Conservation (phyloP, 1,284 basidiomycete genomes). For the Fomitopsis pinicola region DNA sequence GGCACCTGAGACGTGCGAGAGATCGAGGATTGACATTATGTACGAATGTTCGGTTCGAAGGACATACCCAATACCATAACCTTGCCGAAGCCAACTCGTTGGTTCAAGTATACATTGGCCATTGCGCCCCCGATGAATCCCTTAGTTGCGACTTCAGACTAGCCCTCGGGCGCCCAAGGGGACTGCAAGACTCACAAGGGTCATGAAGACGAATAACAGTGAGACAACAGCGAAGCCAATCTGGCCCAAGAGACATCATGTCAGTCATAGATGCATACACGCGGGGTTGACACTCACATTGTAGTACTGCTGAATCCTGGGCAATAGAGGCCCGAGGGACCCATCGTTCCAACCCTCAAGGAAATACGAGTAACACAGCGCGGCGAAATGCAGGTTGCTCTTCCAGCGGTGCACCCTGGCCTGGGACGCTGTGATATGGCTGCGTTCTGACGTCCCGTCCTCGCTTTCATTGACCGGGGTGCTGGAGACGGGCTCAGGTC, state of each 20-base stretch:
- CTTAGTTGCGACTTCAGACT: slow-evolving; percentile 23
- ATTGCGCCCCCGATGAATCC: slow-evolving; percentile 52
- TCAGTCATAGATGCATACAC: background rate
- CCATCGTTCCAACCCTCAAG: slow-evolving; percentile 57
- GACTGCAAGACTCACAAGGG: slow-evolving; percentile 30
- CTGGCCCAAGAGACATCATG: slow-evolving; percentile 19
- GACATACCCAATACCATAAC: slow-evolving; percentile 22
- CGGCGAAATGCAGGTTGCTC: slow-evolving; percentile 27
- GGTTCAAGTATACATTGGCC: slow-evolving; percentile 50
- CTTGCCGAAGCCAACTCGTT: slow-evolving; percentile 58
- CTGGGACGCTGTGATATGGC: background rate
- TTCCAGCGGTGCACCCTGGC: background rate
- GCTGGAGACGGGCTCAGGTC: background rate
- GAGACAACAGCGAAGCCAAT: slow-evolving; percentile 46
- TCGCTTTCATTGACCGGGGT: background rate
- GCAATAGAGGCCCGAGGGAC: slow-evolving; percentile 50
- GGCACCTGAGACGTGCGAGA: background rate
- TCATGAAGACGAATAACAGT: slow-evolving; percentile 42
- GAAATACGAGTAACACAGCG: slow-evolving; percentile 35
- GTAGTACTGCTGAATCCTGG: slow-evolving; percentile 51
- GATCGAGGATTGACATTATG: background rate
- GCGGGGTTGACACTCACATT: slow-evolving; percentile 31
- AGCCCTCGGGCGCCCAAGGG: background rate
- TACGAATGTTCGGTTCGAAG: background rate
- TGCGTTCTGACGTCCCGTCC: background rate